Conservation (phyloP, 225 moss, liverwort and hornwort species). For the Bryum argenteum region DNA sequence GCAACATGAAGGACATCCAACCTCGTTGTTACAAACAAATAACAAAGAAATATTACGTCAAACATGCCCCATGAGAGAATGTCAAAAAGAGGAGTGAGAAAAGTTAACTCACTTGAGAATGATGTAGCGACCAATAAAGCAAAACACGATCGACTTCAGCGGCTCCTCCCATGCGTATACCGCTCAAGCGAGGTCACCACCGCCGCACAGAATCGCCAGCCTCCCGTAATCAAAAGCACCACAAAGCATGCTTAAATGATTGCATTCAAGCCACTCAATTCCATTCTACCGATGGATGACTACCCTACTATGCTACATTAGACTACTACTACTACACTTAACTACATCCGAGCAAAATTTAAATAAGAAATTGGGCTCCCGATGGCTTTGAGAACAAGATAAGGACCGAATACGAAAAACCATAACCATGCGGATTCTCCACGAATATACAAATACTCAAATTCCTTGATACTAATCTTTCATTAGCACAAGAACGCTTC, state of each 20-base stretch:
- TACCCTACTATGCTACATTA: too few species aligned
- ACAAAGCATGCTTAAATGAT: neutral
- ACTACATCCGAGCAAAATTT: too few species aligned
- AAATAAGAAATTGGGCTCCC: too few species aligned
- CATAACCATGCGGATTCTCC: too few species aligned
- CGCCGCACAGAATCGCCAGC: slow-evolving; percentile 62
- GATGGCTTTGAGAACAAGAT: too few species aligned
- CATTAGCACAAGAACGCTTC: too few species aligned
- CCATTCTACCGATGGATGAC: too few species aligned
- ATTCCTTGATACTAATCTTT: too few species aligned
- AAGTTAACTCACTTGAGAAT: slow-evolving; percentile 72
- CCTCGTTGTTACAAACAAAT: slow-evolving; percentile 52
- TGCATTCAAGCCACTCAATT: too few species aligned
- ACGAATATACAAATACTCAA: too few species aligned
- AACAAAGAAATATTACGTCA: neutral
- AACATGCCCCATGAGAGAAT: neutral
- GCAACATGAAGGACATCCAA: slow-evolving; percentile 73
- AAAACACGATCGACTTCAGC: slow-evolving; percentile 66
- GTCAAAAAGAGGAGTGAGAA: neutral
- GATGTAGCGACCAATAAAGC: slow-evolving; percentile 64
- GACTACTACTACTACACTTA: too few species aligned
- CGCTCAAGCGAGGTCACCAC: slow-evolving; percentile 63
- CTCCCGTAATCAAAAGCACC: slow-evolving; percentile 54
- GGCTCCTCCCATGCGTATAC: slow-evolving; percentile 82
- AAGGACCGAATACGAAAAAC: too few species aligned